phyloP scores from a whole-genome alignment of 345 rosid genomes.

The Sisymbrium altissimum region DNA sequence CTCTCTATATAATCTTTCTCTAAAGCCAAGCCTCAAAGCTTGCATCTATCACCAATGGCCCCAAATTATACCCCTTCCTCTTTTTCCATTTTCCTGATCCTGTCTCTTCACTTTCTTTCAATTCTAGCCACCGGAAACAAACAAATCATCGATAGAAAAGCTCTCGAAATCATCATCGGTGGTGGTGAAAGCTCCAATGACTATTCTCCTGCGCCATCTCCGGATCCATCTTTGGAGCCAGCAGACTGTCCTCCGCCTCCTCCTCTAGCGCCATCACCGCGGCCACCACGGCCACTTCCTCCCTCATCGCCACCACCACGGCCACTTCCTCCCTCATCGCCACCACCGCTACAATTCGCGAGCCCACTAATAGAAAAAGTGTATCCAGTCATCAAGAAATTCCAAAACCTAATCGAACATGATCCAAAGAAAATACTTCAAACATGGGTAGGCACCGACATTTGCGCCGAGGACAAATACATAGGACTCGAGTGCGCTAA shows the following conservation, averaged over 20 bases:
- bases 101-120: constrained; percentile 19
- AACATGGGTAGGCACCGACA: constrained; percentile 67
- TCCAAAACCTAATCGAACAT: constrained; percentile 58
- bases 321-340: too few species aligned
- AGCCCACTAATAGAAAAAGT: constrained; percentile 34
- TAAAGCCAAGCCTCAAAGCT: constrained; percentile 8
- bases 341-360: constrained; percentile 9
- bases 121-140: constrained; percentile 1
- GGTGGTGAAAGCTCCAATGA: constrained; percentile 1
- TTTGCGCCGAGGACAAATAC: constrained; percentile 50
- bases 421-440: constrained; percentile 67
- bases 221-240: constrained; percentile 11
- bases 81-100: constrained; percentile 4
- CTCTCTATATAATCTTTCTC: not conserved
- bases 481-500: constrained; percentile 71
- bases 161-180: constrained; percentile 28
- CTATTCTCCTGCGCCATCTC: constrained; percentile 8
- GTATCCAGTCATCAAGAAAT: constrained; percentile 67
- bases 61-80: not conserved
- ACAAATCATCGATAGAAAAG: constrained; percentile 17
- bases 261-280: not conserved
- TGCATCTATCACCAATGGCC: constrained; percentile 13
- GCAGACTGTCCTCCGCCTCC: constrained; percentile 5
- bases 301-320: too few species aligned
- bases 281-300: too few species aligned